Evolutionary conservation across 768 basidiomycete genomes (phyloP).

Genomic region (Tulasnella sp.): DNA sequence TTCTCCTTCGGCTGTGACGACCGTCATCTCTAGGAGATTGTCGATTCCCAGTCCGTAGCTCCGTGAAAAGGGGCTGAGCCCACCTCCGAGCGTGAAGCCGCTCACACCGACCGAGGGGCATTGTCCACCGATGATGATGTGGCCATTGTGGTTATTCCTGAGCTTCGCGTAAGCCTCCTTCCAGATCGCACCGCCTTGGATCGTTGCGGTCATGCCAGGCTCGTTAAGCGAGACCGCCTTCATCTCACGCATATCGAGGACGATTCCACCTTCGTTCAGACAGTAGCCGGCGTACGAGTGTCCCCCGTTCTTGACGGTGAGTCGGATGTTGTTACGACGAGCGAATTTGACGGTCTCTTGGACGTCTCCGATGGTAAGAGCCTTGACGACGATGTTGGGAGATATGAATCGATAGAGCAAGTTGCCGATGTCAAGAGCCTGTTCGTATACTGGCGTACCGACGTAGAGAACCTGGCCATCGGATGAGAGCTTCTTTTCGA

Average conservation of each 20-base stretch:
- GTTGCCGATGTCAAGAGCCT: too few species aligned
- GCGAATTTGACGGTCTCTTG: background rate
- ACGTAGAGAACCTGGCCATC: too few species aligned
- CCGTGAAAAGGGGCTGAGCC: background rate
- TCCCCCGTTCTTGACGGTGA: background rate
- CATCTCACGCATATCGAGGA: background rate
- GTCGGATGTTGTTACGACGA: background rate
- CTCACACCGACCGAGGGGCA: conserved; percentile 1
- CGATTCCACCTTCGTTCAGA: background rate
- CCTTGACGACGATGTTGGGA: background rate
- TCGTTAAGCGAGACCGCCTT: background rate
- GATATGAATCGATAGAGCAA: background rate
- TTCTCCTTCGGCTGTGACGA: conserved; percentile 14
- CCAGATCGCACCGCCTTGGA: background rate
- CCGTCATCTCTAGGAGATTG: background rate
- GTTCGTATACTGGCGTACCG: too few species aligned
- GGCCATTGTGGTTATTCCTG: background rate
- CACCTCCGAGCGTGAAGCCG: background rate
- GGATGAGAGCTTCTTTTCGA: too few species aligned
- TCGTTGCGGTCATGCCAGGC: background rate
- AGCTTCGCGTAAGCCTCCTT: background rate
- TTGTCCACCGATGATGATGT: background rate
- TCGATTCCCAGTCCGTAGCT: conserved; percentile 11
- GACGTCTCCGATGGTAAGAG: background rate
- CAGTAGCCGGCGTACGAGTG: conserved; percentile 1